A percentile compares a stretch with the other conserved stretches of the same genome.
Evolutionary conservation across 2,329 filamentous ascomycete genomes (phyloP).

Genomic region (Talaromyces marneffei): DNA sequence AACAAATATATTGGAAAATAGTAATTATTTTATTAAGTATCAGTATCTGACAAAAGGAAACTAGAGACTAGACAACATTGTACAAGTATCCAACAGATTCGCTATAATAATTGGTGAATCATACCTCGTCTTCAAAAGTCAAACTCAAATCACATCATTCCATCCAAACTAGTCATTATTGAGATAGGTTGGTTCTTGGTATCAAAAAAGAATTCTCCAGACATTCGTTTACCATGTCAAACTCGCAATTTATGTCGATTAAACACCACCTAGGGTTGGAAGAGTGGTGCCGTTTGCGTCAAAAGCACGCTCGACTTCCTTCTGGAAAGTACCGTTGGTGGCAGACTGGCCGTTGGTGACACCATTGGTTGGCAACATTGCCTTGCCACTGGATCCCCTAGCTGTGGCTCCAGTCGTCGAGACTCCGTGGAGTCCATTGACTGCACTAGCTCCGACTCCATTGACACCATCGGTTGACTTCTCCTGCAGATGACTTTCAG

Average conservation of each 20-base stretch:
- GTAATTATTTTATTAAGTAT: background rate
- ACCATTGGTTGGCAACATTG: conserved; percentile 15
- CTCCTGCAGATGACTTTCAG: conserved; percentile 19
- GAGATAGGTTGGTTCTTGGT: background rate
- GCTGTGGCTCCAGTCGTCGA: conserved; percentile 10
- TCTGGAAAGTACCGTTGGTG: conserved; percentile 18
- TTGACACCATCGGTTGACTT: background rate
- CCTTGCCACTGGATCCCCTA: background rate
- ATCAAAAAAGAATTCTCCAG: background rate
- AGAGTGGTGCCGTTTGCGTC: conserved; percentile 14
- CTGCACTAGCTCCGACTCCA: background rate
- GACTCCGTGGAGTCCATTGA: conserved; percentile 6
- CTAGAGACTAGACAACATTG: background rate
- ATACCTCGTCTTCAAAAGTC: background rate
- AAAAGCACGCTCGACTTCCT: conserved; percentile 30
- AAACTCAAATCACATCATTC: background rate
- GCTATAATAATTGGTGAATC: background rate
- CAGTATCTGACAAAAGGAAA: conserved; percentile 5
- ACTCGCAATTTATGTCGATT: background rate
- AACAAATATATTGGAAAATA: background rate
- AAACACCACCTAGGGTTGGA: background rate
- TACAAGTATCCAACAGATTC: background rate
- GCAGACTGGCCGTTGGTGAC: conserved; percentile 14
- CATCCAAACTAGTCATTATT: background rate
- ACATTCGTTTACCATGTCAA: background rate